Percentiles rank a stretch among this genome's conserved stretches.
phyloP scores from a whole-genome alignment of 768 basidiomycete species.

The Suillus decipiens region DNA sequence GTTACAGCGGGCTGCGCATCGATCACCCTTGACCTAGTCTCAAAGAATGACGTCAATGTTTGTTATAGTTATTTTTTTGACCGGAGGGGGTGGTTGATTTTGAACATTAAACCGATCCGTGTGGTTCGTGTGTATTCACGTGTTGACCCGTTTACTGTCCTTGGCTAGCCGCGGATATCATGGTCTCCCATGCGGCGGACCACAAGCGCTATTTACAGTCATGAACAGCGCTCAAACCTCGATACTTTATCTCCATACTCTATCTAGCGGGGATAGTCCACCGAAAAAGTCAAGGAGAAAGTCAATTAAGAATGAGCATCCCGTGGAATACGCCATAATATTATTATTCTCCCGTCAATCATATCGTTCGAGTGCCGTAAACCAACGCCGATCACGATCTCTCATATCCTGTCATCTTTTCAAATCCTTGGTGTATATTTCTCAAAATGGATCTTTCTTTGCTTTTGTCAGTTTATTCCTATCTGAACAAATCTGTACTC shows the following conservation, averaged over 20 bases:
- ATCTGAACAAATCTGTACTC: conserved; percentile 6
- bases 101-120: conserved; percentile 1
- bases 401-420: background rate
- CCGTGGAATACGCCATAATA: conserved; percentile 2
- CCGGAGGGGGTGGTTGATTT: background rate
- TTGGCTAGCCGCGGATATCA: conserved; percentile 4
- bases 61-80: background rate
- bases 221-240: conserved; percentile 2
- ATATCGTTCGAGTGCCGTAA: conserved; percentile 6
- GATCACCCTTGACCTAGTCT: conserved; percentile 7
- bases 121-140: background rate
- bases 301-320: background rate
- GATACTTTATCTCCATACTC: conserved; percentile 2
- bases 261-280: background rate
- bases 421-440: background rate
- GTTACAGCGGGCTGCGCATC: conserved; percentile 1
- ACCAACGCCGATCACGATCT: background rate
- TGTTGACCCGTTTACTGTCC: background rate
- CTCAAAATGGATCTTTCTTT: background rate
- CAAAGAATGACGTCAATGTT: conserved; percentile 1
- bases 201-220: background rate
- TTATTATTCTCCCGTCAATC: background rate
- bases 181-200: background rate
- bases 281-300: background rate
- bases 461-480: background rate